Evolutionary conservation across 352 stramenopile genomes (phyloP).

Genomic region (Elongisporangium senticosum): DNA sequence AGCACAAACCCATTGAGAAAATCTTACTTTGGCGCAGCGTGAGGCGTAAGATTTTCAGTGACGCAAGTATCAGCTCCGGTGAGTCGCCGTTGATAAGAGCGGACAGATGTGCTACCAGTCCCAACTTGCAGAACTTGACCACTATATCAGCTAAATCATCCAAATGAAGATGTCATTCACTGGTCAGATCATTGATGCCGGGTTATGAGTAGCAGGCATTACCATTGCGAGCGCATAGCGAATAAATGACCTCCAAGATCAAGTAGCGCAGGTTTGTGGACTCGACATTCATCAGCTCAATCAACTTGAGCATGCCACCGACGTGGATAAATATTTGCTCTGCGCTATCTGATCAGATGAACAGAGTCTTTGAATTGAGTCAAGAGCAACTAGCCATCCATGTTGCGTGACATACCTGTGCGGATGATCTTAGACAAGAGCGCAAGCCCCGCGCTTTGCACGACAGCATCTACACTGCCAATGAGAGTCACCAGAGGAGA

Average conservation of each 20-base stretch:
- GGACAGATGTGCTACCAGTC: constrained; percentile 32
- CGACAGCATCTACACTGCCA: constrained; percentile 39
- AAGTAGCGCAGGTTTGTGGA: constrained; percentile 29
- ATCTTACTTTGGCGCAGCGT: constrained; percentile 38
- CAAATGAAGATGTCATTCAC: background rate
- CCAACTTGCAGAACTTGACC: constrained; percentile 30
- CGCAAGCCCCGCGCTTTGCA: constrained; percentile 39
- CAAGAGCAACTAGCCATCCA: background rate
- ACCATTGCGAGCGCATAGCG: constrained; percentile 46
- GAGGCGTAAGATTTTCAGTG: constrained; percentile 49
- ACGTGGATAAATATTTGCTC: constrained; percentile 46
- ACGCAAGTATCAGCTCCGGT: constrained; percentile 29
- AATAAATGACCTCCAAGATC: constrained; percentile 43
- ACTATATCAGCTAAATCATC: constrained; percentile 28
- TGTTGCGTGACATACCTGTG: constrained; percentile 19
- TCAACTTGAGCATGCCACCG: constrained; percentile 42
- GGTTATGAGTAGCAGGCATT: background rate
- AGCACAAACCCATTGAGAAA: background rate
- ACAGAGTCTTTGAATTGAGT: background rate
- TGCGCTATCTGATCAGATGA: constrained; percentile 19
- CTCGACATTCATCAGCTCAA: constrained; percentile 27
- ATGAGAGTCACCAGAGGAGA: constrained; percentile 52
- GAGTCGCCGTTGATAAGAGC: constrained; percentile 22
- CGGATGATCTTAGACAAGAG: constrained; percentile 46
- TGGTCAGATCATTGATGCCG: background rate